Base-by-base conservation (phyloP, 176 grass and related monocot species). In the Rhynchospora tenuis region DNA sequence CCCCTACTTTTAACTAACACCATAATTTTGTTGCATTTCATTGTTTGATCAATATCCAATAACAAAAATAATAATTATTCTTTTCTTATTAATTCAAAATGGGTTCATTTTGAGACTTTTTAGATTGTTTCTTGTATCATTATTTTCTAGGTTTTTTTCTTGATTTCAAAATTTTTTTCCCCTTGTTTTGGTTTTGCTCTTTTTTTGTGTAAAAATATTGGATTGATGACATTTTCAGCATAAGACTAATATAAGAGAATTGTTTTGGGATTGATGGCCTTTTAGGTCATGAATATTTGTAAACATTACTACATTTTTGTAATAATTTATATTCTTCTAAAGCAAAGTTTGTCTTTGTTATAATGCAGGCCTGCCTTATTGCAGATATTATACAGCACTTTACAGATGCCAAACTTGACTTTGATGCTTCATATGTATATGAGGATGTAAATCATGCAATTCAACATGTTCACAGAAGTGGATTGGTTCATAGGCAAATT, bases 311-410 rank as follows among this genome's bases (percentile, higher is more conserved):
- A 38, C 33, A 38, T 38, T 38, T 38, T 51, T 51, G 0, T 12
- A 51, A 52, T 29, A 13, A 20, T 76, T 19, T 51, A 17, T 55
- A 55, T 51, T 86, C 82, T 93, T 81, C 88, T 71, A 29, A 84
- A 63, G 81, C 43, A 74, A 17, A 64, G 63, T 73, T 77, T 83
- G 5, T 62, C 85, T 74, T 14, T 90, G 82, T 88, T 78, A 54
- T 89, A 69, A 68, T 81, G 78, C 84, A 99, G 96, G 96, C 89
- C 78, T 95, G 96, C 85, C 89, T 99, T 83, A 84, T 99, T 88
- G 96, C 96, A 42, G 96, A 99, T 88, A 99, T 88, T 28, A 89
- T 99, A 83, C 96, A 95, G 72, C 89, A 99, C 79, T 99, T 99
- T 68, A 83, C 93, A 67, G 93, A 95, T 86, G 91, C 92, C 72